Evolutionary conservation across 148 eudicot genomes (phyloP), one percentile per base, ranked within the genome.

Genomic region (Polygonum aviculare): DNA sequence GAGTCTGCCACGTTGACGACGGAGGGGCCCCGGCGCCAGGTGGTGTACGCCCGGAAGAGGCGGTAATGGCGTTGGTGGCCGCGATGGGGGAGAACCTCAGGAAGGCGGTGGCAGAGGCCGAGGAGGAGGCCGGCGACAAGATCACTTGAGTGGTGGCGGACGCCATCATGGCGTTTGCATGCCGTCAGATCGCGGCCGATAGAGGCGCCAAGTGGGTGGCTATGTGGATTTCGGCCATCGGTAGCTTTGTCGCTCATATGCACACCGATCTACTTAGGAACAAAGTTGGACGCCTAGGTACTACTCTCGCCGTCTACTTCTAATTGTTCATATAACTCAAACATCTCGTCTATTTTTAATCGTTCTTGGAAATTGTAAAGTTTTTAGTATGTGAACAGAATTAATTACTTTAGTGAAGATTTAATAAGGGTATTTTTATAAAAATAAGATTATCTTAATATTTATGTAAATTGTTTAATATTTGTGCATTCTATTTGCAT

Each of bases 181-280:
- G 77, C 1, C 49, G 65, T 14, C 77, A 71, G 44, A 19, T 84
- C 55, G 90, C 86, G 48, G 79, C 76, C 59, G 81, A 75, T 72
- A 57, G 35, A 19, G 60, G 67, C 1, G 84, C 80, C 10, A 69
- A 77, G 54, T 87, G 90, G 90, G 75, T 83, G 71, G 51, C 84
- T 26, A 7, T 82, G 11, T 84, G 84, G 84, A 36, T 38, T 0
- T 44, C 79, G 0, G 79, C 70, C 5, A 76, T 83, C 2, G 48
- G 52, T 39, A 65, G 87, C 0, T 78, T 87, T 3, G 74, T 74
- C 1, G 77, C 70, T n/a, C 90, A 87, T 78, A 2, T 79, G 3
- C 72, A 81, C 52, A 84, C 90, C 12, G 87, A 87, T 63, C 41
- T 81, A 3, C 70, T 87, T 22, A 79, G 84, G 74, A 38, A 70